Evolutionary conservation across 441 rosid species (phyloP).

Genomic region (Populus hybrid): DNA sequence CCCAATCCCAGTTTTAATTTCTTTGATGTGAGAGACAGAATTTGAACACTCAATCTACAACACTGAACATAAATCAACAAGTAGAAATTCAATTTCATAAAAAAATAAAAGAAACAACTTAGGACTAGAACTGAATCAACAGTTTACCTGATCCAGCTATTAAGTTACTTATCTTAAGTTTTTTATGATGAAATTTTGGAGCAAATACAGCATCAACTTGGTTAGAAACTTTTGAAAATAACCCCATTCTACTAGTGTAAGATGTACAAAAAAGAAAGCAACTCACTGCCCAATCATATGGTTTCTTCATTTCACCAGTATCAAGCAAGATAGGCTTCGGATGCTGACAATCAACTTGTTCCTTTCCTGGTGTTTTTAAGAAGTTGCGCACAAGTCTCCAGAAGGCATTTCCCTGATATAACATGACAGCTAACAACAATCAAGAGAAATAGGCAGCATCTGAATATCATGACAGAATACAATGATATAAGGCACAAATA

Average conservation of each 20-base stretch:
- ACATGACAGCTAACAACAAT: constrained; percentile 12
- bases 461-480: neutral
- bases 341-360: no score
- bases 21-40: neutral
- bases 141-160: neutral
- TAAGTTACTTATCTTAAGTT: neutral
- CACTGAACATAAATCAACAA: neutral
- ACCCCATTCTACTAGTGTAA: neutral
- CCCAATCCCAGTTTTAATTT: neutral
- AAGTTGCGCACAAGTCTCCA: constrained; percentile 81
- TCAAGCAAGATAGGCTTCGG: constrained; percentile 95
- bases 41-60: neutral
- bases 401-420: constrained; percentile 75
- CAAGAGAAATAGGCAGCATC: constrained; percentile 3
- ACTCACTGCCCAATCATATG: constrained; percentile 96
- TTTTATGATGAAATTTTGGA: constrained; percentile 2
- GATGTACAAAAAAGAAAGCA: constrained; percentile 3
- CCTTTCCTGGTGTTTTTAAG: constrained; percentile 63
- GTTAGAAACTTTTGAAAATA: neutral
- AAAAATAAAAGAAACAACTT: neutral
- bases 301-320: constrained; percentile 93
- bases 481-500: constrained; percentile 3
- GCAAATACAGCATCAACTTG: neutral
- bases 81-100: neutral
- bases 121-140: neutral